Evolutionary conservation across 1,284 basidiomycete species (phyloP).

Genomic region (Heimioporus punctisporus): DNA sequence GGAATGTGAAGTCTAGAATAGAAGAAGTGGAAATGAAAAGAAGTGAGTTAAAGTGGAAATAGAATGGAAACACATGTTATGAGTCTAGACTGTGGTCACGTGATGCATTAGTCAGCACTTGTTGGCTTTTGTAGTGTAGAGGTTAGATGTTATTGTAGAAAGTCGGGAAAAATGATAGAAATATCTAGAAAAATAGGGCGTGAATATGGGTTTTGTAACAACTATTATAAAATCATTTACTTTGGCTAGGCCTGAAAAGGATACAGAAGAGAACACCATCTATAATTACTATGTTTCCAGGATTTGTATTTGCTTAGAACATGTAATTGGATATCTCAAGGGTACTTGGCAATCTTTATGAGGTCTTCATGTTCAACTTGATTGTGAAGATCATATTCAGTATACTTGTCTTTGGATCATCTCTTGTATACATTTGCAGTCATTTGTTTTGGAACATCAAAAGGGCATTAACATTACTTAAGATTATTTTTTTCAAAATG

Average conservation of each 20-base stretch:
- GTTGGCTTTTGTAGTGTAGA: too few species aligned
- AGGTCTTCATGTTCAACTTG: background rate
- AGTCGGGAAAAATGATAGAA: too few species aligned
- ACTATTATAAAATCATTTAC: too few species aligned
- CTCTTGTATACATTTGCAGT: background rate
- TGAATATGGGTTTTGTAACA: too few species aligned
- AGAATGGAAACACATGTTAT: too few species aligned
- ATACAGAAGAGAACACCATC: constrained; percentile 22
- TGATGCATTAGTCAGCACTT: too few species aligned
- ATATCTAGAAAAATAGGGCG: too few species aligned
- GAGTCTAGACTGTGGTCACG: too few species aligned
- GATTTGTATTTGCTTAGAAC: background rate
- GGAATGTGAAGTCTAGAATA: too few species aligned
- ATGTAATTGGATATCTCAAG: constrained; percentile 1
- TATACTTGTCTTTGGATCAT: constrained; percentile 1
- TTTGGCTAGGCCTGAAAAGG: constrained; percentile 28
- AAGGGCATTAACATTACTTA: background rate
- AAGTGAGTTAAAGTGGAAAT: too few species aligned
- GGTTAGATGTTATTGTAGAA: too few species aligned
- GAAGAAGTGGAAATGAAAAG: too few species aligned
- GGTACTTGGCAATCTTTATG: background rate
- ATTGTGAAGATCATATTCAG: background rate
- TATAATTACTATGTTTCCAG: constrained; percentile 2
- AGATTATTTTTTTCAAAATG: background rate
- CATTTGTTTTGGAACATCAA: background rate